These are phyloP conservation scores for Usnea hakonensis DNA, from an alignment of 495 filamentous ascomycete species.

Conservation along the genomic window DNA sequence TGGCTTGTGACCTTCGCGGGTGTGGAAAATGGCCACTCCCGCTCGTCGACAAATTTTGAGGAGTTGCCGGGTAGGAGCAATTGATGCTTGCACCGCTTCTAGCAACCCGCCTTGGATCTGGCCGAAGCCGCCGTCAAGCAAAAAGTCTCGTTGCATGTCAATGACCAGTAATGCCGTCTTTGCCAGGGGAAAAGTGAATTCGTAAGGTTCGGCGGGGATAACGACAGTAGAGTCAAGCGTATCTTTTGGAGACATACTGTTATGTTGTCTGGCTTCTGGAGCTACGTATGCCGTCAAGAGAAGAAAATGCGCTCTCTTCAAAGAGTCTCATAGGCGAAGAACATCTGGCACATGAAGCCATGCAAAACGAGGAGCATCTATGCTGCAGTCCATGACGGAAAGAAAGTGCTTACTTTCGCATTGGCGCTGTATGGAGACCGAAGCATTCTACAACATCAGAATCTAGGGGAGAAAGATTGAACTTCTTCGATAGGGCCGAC, in stretches of 20 bases:
- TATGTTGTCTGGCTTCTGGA: neutral
- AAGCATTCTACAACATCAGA: neutral
- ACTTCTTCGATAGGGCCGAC: slow-evolving; percentile 9
- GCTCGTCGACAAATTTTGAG: slow-evolving; percentile 50
- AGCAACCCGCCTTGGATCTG: slow-evolving; percentile 22
- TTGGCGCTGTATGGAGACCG: neutral
- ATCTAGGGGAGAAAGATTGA: neutral
- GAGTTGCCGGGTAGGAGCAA: slow-evolving; percentile 46
- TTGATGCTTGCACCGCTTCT: slow-evolving; percentile 40
- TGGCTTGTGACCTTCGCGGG: slow-evolving; percentile 48
- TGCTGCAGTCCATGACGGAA: neutral
- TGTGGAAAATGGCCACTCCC: slow-evolving; percentile 58
- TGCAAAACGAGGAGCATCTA: neutral
- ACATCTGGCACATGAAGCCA: neutral
- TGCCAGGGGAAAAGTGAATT: slow-evolving; percentile 45
- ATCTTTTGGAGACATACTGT: neutral
- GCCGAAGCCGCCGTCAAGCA: slow-evolving; percentile 22
- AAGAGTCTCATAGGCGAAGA: neutral
- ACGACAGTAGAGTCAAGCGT: neutral
- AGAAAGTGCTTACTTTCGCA: neutral
- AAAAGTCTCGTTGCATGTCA: slow-evolving; percentile 60
- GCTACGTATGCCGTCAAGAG: neutral
- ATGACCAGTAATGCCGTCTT: slow-evolving; percentile 61
- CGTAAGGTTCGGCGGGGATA: slow-evolving; percentile 40
- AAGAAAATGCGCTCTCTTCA: neutral